Evolutionary conservation across 768 basidiomycete species (phyloP), one percentile per base, ranked within the genome.

Genomic region (Trametes maxima): DNA sequence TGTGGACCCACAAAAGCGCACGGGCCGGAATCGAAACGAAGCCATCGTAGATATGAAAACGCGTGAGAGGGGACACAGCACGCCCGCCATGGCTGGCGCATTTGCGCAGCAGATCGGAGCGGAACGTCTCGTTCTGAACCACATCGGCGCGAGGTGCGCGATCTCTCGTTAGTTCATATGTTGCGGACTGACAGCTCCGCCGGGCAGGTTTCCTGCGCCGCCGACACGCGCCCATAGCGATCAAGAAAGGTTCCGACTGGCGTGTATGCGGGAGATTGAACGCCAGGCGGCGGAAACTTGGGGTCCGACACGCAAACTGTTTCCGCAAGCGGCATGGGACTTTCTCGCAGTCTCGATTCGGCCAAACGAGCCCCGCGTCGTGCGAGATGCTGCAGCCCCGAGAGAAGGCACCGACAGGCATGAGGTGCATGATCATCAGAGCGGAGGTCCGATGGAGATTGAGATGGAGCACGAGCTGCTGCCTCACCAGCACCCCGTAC

Each of bases 51-150:
- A 67, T 3, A 63, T 49, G 59, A 87, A 82, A 60, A 81, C 85
- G 0, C 74, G 85, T n/a, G 76, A 77, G 25, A 80, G 86, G 48
- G 92, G 93, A 0, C 94, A 95, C 69, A 93, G 91, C 14, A 86
- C 87, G 0, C 88, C 92, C 3, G 77, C 76, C 36, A 89, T 89
- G 83, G 94, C 92, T 1, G 93, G 92, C 8, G 75, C 70, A 16
- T 93, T 94, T 68, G 91, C 92, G 5, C 84, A 79, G 58, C 69
- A 65, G 2, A 78, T 89, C 51, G 77, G 80, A 1, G 89, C 92
- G 21, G 73, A 82, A 68, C 75, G 77, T 46, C 75, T 94, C 7
- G 81, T 89, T 21, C 70, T 95, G 49, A 94, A 95, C 70, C 93
- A 94, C 70, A 85, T 94, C 35, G 85, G 90, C 60, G 76, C 79